Base-by-base conservation (phyloP, 305 asterid species). In the Euphrasia arctica region DNA sequence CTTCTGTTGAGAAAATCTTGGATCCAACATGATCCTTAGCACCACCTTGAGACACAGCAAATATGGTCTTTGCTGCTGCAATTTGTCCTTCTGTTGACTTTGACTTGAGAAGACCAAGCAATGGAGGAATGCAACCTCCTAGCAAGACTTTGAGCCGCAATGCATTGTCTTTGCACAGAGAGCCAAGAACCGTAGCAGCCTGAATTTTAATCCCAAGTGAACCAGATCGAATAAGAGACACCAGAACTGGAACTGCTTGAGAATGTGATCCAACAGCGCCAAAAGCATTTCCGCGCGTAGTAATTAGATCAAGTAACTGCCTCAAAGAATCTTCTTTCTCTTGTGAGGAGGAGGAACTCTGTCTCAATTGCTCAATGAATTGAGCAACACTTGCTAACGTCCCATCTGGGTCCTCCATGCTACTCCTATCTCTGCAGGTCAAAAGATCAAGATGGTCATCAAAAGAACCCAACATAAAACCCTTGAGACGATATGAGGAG, bases 371-470 rank as follows among this genome's bases (percentile, higher is more conserved):
- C 87, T 93, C 99, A 71, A 93, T 86, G 82, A 89, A 84, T 68
- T 93, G 96, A 15, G 99, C 97, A 78, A 93, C 97, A 75, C 95
- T 93, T 74, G 97, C 93, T 68, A 93, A 80, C 63, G 97, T 93
- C 69, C 99, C 97, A 70, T 93, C 99, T 34, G 96, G 90, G 75
- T 93, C 99, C 82, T 93, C 99, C 99, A 93, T 90, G 87, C 77
- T 88, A 77, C 89, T 85, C 69, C 95, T 81, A 65, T 90, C 99
- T 74, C 99, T 90, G 92, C 68, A 78, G 65, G 62, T 65, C 63
- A 70, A 74, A 60, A 64, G n/a, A 58, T 15, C 52, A 63, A 25
- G 50, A 51, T 45, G 72, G n/a, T 66, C 54, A 70, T 49, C 58
- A 60, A 65, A 69, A 34, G 48, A 65, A 71, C 14, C 67, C 43